phyloP scores from a whole-genome alignment of 2,329 filamentous ascomycete species.

The Neofusicoccum parvum region DNA sequence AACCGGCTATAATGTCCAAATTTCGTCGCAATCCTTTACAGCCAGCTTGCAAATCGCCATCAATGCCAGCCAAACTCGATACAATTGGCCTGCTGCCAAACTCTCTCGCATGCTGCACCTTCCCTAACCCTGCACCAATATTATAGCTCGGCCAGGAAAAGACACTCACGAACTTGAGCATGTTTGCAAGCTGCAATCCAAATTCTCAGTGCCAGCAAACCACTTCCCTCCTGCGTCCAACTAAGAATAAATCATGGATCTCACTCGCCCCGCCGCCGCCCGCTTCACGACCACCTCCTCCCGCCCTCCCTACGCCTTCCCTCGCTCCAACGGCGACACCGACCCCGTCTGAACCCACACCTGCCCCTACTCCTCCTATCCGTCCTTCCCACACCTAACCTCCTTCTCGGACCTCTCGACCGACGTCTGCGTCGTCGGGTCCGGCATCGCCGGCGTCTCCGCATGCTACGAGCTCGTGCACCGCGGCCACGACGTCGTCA shows the following conservation, averaged over 20 bases:
- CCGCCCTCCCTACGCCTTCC: conserved; percentile 19
- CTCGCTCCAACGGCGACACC: conserved; percentile 53
- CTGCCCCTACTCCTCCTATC: conserved; percentile 49
- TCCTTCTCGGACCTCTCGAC: conserved; percentile 44
- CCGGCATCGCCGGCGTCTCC: conserved; percentile 57
- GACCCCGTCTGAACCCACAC: conserved; percentile 58
- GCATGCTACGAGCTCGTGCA: conserved; percentile 57
- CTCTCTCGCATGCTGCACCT: too few relatives aligned
- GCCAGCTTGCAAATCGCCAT: too few relatives aligned
- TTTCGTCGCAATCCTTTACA: too few relatives aligned
- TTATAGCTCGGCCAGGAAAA: too few relatives aligned
- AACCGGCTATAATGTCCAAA: too few relatives aligned
- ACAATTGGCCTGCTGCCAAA: too few relatives aligned
- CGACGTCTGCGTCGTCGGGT: conserved; percentile 55
- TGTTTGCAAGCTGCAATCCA: neutral
- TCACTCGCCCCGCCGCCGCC: neutral
- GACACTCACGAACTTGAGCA: neutral
- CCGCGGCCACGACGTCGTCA: conserved; percentile 52
- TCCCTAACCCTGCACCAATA: too few relatives aligned
- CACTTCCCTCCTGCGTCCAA: neutral
- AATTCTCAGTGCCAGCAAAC: neutral
- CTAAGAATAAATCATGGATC: neutral
- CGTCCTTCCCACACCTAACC: conserved; percentile 47
- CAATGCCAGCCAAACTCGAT: too few relatives aligned
- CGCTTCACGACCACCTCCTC: neutral